phyloP scores from a whole-genome alignment of 306 rosid species.

The Trifolium pratense region DNA sequence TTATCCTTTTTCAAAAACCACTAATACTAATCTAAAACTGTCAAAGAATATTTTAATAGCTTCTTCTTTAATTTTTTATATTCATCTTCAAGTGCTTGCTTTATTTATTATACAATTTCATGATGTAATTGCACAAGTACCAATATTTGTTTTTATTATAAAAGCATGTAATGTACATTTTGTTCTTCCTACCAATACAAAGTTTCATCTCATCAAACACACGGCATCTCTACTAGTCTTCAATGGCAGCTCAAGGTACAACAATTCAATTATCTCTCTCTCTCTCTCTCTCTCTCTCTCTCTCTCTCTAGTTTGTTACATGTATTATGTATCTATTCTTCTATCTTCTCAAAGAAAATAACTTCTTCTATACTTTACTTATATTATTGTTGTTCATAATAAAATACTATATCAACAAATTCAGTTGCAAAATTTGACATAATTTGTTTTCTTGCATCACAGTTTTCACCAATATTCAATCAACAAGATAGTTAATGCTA shows the following conservation, averaged over 20 bases:
- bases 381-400: neutral
- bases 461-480: constrained; percentile 47
- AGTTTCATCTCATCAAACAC: constrained; percentile 47
- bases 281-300: neutral
- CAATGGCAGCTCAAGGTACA: constrained; percentile 62
- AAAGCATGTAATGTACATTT: constrained; percentile 48
- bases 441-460: constrained; percentile 37
- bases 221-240: constrained; percentile 48
- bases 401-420: constrained; percentile 19
- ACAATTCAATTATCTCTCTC: constrained; percentile 30
- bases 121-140: constrained; percentile 58
- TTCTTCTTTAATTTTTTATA: constrained; percentile 35
- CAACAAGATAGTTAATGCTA: constrained; percentile 42
- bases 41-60: constrained; percentile 43
- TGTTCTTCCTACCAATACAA: constrained; percentile 53
- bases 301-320: constrained; percentile 34
- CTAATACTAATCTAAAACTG: constrained; percentile 52
- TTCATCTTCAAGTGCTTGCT: constrained; percentile 42
- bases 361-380: constrained; percentile 23
- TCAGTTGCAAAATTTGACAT: constrained; percentile 58
- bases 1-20: constrained; percentile 67
- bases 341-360: neutral
- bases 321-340: neutral
- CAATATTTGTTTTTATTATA: constrained; percentile 56
- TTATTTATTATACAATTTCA: constrained; percentile 41